These are phyloP conservation scores for Kregervanrija pseudodelftensis DNA, from an alignment of 805 yeast species.

Conservation along the genomic window DNA sequence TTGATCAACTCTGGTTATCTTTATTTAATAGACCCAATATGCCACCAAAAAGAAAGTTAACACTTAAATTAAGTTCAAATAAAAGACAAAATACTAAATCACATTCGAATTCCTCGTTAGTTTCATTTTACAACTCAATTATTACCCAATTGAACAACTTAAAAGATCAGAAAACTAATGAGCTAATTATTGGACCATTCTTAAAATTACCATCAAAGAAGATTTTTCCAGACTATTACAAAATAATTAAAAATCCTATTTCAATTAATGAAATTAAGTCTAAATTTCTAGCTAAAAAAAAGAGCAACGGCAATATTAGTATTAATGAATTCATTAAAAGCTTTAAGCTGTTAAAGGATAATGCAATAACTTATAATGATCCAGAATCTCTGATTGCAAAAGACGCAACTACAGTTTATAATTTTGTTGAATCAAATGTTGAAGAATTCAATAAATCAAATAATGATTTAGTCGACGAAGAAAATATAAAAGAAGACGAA, in stretches of 20 bases:
- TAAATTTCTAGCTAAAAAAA: too few relatives aligned
- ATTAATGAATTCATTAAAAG: conserved; percentile 46
- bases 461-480: neutral
- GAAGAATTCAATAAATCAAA: conserved; percentile 26
- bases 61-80: conserved; percentile 1
- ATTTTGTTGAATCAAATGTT: conserved; percentile 46
- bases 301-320: conserved; percentile 21
- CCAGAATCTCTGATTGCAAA: conserved; percentile 55
- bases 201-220: conserved; percentile 64
- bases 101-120: neutral
- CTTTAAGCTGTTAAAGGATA: conserved; percentile 55
- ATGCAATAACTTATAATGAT: conserved; percentile 70
- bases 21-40: conserved; percentile 1
- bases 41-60: conserved; percentile 17
- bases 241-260: conserved; percentile 55
- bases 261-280: conserved; percentile 56
- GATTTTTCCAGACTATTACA: conserved; percentile 70
- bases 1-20: too few relatives aligned
- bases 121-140: conserved; percentile 6
- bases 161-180: conserved; percentile 15
- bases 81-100: conserved; percentile 13
- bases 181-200: conserved; percentile 42
- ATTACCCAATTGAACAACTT: conserved; percentile 7
- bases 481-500: neutral
- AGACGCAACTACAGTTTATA: conserved; percentile 51